phyloP scores from a whole-genome alignment of 2,329 filamentous ascomycete genomes.

The Fusarium sublunatum region DNA sequence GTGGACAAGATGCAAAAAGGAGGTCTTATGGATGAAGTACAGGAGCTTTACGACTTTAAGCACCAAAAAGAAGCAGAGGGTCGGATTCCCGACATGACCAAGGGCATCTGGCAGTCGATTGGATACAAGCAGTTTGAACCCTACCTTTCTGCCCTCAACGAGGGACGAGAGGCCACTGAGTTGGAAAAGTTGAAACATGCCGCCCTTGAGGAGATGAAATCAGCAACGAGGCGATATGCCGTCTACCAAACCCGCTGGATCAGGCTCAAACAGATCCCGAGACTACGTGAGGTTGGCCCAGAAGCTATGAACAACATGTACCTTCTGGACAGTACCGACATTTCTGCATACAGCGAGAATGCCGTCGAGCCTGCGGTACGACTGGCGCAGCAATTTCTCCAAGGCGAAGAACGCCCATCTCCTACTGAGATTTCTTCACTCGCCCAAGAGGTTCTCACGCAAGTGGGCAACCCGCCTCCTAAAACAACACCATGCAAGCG shows the following conservation, averaged over 20 bases:
- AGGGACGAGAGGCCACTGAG: constrained; percentile 48
- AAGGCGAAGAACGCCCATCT: constrained; percentile 62
- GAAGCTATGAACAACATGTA: constrained; percentile 71
- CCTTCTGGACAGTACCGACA: constrained; percentile 82
- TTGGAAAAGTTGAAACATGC: constrained; percentile 66
- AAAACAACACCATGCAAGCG: constrained; percentile 66
- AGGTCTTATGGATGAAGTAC: constrained; percentile 63
- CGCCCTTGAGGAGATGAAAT: constrained; percentile 80
- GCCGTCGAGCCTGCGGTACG: constrained; percentile 73
- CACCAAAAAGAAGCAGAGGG: constrained; percentile 56
- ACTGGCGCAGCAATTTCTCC: constrained; percentile 73
- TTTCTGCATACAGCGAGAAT: constrained; percentile 67
- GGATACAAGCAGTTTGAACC: constrained; percentile 91
- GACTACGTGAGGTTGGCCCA: constrained; percentile 66
- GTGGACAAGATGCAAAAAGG: constrained; percentile 84
- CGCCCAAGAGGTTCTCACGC: constrained; percentile 67
- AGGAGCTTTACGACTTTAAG: constrained; percentile 58
- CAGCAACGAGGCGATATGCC: constrained; percentile 88
- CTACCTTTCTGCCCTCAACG: constrained; percentile 67
- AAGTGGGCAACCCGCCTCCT: constrained; percentile 56
- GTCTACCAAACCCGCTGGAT: constrained; percentile 90
- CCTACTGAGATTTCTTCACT: constrained; percentile 62
- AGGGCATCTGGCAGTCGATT: constrained; percentile 96
- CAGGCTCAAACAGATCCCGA: constrained; percentile 79
- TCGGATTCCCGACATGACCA: constrained; percentile 72